phyloP scores from a whole-genome alignment of 345 rosid species.

The Gossypium stocksii region DNA sequence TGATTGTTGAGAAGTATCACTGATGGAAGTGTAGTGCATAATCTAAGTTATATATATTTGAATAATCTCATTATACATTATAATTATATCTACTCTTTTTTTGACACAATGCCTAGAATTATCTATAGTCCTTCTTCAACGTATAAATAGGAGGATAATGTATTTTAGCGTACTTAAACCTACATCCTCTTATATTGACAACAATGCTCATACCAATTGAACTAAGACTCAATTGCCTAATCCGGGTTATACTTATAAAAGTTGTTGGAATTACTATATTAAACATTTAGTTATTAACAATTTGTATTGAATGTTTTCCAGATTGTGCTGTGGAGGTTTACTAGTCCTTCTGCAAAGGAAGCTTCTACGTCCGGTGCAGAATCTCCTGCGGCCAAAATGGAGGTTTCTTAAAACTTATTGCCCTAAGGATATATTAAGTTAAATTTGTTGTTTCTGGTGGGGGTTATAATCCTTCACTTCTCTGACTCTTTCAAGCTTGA shows the following conservation, averaged over 20 bases:
- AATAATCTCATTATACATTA: too few relatives aligned
- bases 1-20: not conserved
- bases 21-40: not conserved
- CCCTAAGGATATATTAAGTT: not conserved
- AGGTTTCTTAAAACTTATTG: not conserved
- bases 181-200: too few relatives aligned
- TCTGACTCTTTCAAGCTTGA: not conserved
- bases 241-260: not conserved
- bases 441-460: not conserved
- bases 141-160: too few relatives aligned
- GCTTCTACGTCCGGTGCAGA: not conserved
- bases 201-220: too few relatives aligned
- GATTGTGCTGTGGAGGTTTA: not conserved
- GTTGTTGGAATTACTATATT: not conserved
- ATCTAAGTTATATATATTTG: too few relatives aligned
- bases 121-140: accelerated
- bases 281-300: not conserved
- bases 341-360: not conserved
- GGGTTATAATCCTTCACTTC: not conserved
- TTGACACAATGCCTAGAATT: too few relatives aligned
- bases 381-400: not conserved
- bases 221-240: not conserved
- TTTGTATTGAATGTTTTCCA: not conserved
- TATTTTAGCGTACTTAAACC: accelerated
- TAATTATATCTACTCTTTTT: too few relatives aligned